Evolutionary conservation across 331 rosid species (phyloP).

Genomic region (Pyrus hybrid): DNA sequence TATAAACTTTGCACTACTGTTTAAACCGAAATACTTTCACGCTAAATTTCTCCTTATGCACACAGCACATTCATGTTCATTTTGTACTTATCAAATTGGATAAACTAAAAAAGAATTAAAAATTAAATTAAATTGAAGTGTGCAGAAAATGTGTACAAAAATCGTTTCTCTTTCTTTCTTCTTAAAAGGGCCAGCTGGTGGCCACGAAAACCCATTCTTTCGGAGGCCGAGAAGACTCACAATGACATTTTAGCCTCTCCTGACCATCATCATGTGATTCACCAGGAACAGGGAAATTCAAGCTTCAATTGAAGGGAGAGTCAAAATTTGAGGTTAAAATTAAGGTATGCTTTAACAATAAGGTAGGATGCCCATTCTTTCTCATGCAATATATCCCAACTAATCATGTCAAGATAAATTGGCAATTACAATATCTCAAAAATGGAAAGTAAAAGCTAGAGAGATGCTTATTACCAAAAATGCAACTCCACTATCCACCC

Average conservation of each 20-base stretch:
- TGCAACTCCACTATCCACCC: background rate
- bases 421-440: background rate
- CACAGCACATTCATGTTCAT: background rate
- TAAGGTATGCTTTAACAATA: no score
- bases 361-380: no score
- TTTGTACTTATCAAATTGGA: background rate
- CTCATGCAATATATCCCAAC: background rate
- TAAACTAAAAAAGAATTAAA: background rate
- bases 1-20: background rate
- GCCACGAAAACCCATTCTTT: no score
- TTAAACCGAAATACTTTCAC: background rate
- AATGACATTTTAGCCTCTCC: no score
- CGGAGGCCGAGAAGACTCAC: no score
- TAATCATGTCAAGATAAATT: background rate
- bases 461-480: conserved; percentile 1
- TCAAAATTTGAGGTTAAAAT: no score
- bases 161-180: no score
- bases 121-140: background rate
- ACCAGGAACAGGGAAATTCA: no score
- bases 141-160: background rate
- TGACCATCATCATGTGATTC: no score
- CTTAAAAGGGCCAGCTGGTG: no score
- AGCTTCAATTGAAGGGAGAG: no score
- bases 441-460: background rate
- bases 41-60: background rate